Evolutionary conservation across 257 asterid genomes (phyloP), one percentile per base, ranked within the genome.

Genomic region (Primulina tabacum): DNA sequence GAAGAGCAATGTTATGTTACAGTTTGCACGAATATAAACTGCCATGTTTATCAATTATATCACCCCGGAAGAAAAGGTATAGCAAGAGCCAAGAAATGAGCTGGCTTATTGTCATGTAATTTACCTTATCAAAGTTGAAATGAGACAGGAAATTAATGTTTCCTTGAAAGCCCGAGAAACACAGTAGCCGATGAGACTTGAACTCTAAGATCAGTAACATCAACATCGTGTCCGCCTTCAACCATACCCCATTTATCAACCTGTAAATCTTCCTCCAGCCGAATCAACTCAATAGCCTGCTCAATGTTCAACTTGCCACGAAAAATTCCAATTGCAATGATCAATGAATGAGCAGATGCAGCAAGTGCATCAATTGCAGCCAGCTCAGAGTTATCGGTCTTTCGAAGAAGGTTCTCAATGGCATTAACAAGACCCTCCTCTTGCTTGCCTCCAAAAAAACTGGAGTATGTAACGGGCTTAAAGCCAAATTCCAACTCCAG

Each of bases 211-310:
- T 94, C 99, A 71, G 97, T 97, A 75, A 91, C 79, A 82, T 94
- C 99, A 79, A 94, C 59, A 73, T 91, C 99, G 68, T 94, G 97
- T n/a, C 99, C 99, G 62, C 99, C 99, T 88, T 94, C 97, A 62
- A 91, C 97, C 78, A 94, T 86, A 80, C 97, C 96, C 92, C 95
- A 90, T 12, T 82, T 79, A 76, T 83, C 93, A 50, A 89, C 97
- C 90, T 94, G 99, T 57, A 86, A 73, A 82, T 94, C 95, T 84
- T 94, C 99, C 84, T 93, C 97, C n/a, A 94, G 86, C 80, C 97
- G 84, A 74, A 89, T 76, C 80, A 91, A 77, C 82, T 91, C 96
- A 60, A 94, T 76, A 35, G 97, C 97, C 79, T 89, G 90, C 74
- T 91, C 92, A 35, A 94, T 83, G 26, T 76, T 79, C 81, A 94